Percentiles rank a stretch among this genome's conserved stretches.
Conservation (phyloP, 2,329 filamentous ascomycete genomes). For the Neoarthrinium moseri region DNA sequence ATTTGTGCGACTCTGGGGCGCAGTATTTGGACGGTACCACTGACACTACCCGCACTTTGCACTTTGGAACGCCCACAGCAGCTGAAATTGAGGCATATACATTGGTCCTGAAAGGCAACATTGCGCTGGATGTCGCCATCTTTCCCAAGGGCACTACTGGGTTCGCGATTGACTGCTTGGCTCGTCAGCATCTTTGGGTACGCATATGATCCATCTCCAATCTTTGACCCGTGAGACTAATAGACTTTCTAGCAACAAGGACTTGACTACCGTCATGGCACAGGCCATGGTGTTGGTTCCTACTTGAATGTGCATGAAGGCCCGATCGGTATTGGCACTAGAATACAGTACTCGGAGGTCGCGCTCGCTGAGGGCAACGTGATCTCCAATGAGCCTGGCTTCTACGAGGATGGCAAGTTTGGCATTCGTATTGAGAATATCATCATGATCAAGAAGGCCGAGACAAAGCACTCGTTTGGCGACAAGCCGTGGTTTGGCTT, state of each 20-base stretch:
- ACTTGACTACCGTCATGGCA: constrained; percentile 93
- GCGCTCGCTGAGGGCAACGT: constrained; percentile 89
- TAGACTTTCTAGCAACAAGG: constrained; percentile 58
- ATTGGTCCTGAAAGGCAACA: constrained; percentile 90
- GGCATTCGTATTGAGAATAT: constrained; percentile 97
- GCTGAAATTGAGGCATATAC: constrained; percentile 90
- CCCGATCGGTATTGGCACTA: constrained; percentile 91
- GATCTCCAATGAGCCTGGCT: constrained; percentile 93
- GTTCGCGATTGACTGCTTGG: constrained; percentile 84
- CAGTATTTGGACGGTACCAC: constrained; percentile 96
- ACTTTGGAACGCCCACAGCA: constrained; percentile 81
- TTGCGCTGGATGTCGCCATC: constrained; percentile 78
- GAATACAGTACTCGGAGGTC: constrained; percentile 89
- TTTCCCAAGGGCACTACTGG: constrained; percentile 96
- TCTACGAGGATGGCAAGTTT: constrained; percentile 93
- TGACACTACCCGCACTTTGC: constrained; percentile 89
- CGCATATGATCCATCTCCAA: constrained; percentile 17
- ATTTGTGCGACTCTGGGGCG: constrained; percentile 96
- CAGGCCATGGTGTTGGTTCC: constrained; percentile 92
- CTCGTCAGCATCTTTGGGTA: constrained; percentile 90
- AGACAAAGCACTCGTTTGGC: constrained; percentile 84
- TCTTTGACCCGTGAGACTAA: constrained; percentile 9
- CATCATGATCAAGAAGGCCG: constrained; percentile 83
- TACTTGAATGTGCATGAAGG: constrained; percentile 97
- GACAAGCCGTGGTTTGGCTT: constrained; percentile 95